Base-by-base conservation (phyloP, 148 eudicot species). In the Diospyros lotus region DNA sequence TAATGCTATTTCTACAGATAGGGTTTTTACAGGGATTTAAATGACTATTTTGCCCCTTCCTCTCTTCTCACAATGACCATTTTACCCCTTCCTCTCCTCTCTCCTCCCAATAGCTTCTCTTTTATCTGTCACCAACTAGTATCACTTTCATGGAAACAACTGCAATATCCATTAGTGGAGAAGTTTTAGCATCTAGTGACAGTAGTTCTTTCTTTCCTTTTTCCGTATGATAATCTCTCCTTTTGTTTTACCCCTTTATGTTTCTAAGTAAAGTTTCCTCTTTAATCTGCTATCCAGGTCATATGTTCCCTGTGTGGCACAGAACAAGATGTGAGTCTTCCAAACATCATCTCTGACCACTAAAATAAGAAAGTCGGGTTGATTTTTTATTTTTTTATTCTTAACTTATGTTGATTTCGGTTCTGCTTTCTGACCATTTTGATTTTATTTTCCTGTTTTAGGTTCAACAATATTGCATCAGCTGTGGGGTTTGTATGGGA, bases 321-420 rank as follows among this genome's bases (percentile, higher is more conserved):
- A 51, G 96, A 93, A 73, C 98, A 93, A 84, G 92, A 90, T 83
- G 98, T 93, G 73, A 89, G 96, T 80, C 40, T 74, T 44, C 43
- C 45, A 68, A 18, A 51, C 39, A 72, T 60, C 15, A 45, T 11
- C 6, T 2, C 6, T 40, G 4, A 17, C 2, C 15, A n/a, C 50
- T 18, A 42, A 9, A 17, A 55, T 44, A n/a, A 50, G 10, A n/a
- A 2, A n/a, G 0, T 28, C 28, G 45, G n/a, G 7, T 5, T 53
- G 42, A 17, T 67, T 55, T 6, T 45, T n/a, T 41, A 2, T 55
- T 2, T 64, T 28, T 28, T 28, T 28, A 28, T 28, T 48, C 8
- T 48, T 0, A 44, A 52, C 39, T 4, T 28, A 4, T 60, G 9
- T 60, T 60, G 38, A 38, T 54, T 28, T 13, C 42, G 7, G 40